phyloP scores from a whole-genome alignment of 164 flowering plant species.

The Hamamelis virginiana region DNA sequence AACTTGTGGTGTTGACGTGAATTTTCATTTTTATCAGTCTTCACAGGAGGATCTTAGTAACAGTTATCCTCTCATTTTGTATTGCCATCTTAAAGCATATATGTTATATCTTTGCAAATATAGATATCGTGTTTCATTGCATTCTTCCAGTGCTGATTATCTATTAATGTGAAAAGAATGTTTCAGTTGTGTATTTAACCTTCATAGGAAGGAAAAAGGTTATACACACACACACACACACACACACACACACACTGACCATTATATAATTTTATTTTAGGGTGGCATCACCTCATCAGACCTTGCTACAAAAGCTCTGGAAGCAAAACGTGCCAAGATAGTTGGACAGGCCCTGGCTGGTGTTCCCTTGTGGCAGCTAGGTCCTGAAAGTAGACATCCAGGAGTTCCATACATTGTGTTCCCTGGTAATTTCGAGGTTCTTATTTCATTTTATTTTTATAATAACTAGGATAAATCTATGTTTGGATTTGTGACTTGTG shows the following conservation, averaged over 20 bases:
- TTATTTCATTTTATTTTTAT: not conserved
- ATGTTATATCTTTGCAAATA: not conserved
- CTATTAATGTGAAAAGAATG: not conserved
- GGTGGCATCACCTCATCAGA: constrained; percentile 99
- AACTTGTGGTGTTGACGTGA: too few species aligned
- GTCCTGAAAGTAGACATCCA: constrained; percentile 94
- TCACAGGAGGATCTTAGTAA: not conserved
- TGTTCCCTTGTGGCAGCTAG: constrained; percentile 97
- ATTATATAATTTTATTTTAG: constrained; percentile 30
- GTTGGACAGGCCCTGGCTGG: constrained; percentile 98
- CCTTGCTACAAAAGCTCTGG: constrained; percentile 90
- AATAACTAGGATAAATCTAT: not conserved
- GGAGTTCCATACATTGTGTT: constrained; percentile 96
- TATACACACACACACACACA: too few species aligned
- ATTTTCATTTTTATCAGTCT: not conserved
- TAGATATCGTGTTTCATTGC: not conserved
- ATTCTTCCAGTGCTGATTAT: constrained; percentile 1
- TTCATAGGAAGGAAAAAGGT: too few species aligned
- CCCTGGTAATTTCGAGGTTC: constrained; percentile 60
- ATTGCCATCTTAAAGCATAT: too few species aligned
- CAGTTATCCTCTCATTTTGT: not conserved
- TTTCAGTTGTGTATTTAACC: too few species aligned
- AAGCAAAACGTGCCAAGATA: constrained; percentile 76
- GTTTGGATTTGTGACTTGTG: not conserved
- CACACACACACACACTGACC: too few species aligned